A percentile compares a stretch with the other conserved stretches of the same genome.
phyloP scores from a whole-genome alignment of 2,329 filamentous ascomycete genomes.

The Colletotrichum limetticola region DNA sequence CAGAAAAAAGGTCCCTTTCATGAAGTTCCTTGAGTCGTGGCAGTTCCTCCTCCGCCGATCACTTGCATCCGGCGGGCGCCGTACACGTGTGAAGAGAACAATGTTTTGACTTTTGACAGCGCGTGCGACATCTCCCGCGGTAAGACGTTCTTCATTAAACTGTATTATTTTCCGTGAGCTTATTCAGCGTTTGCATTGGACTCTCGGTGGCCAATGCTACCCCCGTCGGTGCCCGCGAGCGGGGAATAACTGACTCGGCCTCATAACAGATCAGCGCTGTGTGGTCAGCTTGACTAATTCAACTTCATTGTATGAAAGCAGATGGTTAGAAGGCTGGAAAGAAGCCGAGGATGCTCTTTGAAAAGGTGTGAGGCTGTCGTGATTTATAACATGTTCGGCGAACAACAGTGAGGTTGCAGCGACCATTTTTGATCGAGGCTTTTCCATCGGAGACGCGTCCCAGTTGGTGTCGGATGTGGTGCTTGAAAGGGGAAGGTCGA shows the following conservation, averaged over 20 bases:
- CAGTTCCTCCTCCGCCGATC: background rate
- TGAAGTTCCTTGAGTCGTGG: no score
- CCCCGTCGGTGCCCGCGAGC: background rate
- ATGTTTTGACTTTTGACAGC: background rate
- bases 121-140: background rate
- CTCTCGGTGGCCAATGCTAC: background rate
- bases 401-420: background rate
- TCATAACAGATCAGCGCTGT: background rate
- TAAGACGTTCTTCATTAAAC: background rate
- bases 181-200: constrained; percentile 5
- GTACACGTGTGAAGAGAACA: background rate
- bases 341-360: background rate
- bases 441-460: background rate
- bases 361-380: background rate
- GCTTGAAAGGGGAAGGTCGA: background rate
- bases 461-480: background rate
- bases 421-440: background rate
- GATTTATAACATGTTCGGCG: background rate
- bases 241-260: background rate
- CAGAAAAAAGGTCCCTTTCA: background rate
- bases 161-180: background rate
- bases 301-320: background rate
- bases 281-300: background rate
- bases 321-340: no score
- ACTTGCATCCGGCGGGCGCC: background rate